phyloP scores from a whole-genome alignment of 139 green algal species.

The Tetraselmis chui region DNA sequence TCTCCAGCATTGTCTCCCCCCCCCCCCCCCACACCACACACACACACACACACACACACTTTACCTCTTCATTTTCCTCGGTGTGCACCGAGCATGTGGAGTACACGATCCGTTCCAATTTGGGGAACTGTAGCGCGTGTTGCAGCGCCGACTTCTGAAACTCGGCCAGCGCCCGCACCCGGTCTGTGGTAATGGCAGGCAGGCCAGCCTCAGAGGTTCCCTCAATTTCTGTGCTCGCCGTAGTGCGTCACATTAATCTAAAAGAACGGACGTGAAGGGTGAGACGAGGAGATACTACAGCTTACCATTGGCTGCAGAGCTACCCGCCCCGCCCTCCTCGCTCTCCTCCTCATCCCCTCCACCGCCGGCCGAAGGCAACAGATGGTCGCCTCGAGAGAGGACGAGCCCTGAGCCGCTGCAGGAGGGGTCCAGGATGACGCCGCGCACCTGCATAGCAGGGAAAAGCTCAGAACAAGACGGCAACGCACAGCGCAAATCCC shows the following conservation, averaged over 20 bases:
- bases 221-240: too few species aligned
- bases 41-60: too few species aligned
- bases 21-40: not conserved
- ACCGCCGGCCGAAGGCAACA: conserved; percentile 44
- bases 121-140: conserved; percentile 80
- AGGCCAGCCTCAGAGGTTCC: too few species aligned
- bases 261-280: not conserved
- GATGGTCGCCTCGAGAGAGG: conserved; percentile 63
- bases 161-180: conserved; percentile 52
- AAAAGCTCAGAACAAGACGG: too few species aligned
- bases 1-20: not conserved
- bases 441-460: conserved; percentile 68
- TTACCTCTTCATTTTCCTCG: conserved; percentile 86
- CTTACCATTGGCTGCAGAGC: not conserved
- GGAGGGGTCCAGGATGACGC: conserved; percentile 85
- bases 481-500: too few species aligned
- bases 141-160: conserved; percentile 67
- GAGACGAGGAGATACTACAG: not conserved
- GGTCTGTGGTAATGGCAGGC: too few species aligned
- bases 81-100: conserved; percentile 84
- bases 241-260: not conserved
- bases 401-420: conserved; percentile 76
- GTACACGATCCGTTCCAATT: conserved; percentile 76
- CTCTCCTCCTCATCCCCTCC: not conserved
- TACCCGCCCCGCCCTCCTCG: conserved; percentile 1